A percentile compares a stretch with the other conserved stretches of the same genome.
Evolutionary conservation across 2,329 filamentous ascomycete genomes (phyloP).

Genomic region (Remersonia thermophila): DNA sequence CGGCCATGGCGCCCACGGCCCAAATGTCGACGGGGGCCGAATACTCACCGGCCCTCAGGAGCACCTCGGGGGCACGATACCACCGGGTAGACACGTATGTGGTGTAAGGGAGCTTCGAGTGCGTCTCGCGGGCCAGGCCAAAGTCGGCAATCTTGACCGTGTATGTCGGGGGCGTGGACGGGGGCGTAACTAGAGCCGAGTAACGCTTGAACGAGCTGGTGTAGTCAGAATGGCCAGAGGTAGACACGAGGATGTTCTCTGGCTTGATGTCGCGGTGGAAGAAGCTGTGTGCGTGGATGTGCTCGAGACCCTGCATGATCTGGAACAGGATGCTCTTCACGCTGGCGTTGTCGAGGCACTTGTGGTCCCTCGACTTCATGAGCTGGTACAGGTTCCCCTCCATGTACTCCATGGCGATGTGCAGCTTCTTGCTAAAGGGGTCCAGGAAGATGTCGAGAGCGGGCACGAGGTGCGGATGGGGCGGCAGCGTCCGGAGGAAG

Average conservation of each 20-base stretch:
- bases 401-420: conserved; percentile 99
- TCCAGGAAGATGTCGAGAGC: conserved; percentile 97
- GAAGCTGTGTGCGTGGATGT: conserved; percentile 94
- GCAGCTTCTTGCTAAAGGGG: conserved; percentile 87
- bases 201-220: conserved; percentile 83
- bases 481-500: conserved; percentile 79
- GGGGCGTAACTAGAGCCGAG: conserved; percentile 83
- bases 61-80: conserved; percentile 93
- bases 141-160: conserved; percentile 99
- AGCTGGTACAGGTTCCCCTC: conserved; percentile 97
- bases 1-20: conserved; percentile 97
- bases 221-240: conserved; percentile 71
- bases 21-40: conserved; percentile 97
- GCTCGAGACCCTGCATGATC: conserved; percentile 89
- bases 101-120: conserved; percentile 91
- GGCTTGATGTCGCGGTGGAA: conserved; percentile 99
- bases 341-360: conserved; percentile 74
- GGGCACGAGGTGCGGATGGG: conserved; percentile 86
- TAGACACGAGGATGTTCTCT: conserved; percentile 95
- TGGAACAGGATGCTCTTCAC: conserved; percentile 98
- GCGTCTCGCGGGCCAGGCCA: conserved; percentile 90
- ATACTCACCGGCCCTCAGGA: conserved; percentile 88
- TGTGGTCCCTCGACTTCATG: conserved; percentile 97
- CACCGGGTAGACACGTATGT: conserved; percentile 97
- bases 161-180: conserved; percentile 84